A percentile compares a stretch with the other conserved stretches of the same genome.
These are phyloP conservation scores for Podila horticola DNA, from an alignment of 192 early-diverging fungal species.

Conservation along the genomic window DNA sequence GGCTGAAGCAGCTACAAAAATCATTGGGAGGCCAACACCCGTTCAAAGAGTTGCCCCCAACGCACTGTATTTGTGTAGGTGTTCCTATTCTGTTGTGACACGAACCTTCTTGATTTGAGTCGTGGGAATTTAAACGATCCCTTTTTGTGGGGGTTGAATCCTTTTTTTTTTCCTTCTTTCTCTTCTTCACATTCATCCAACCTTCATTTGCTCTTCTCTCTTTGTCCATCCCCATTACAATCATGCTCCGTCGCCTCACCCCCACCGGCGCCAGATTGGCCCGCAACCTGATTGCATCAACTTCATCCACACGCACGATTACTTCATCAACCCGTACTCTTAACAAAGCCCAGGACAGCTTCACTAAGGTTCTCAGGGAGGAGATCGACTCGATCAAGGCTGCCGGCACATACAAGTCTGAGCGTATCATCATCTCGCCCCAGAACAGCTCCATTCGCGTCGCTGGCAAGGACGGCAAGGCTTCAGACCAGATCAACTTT, in stretches of 20 bases:
- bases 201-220: neutral
- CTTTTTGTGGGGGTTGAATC: neutral
- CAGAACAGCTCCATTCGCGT: slow-evolving; percentile 66
- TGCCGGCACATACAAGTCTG: slow-evolving; percentile 74
- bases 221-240: neutral
- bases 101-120: no score
- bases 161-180: neutral
- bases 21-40: no score
- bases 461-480: slow-evolving; percentile 36
- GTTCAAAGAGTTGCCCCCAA: no score
- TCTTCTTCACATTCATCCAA: neutral
- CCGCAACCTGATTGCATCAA: neutral
- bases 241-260: slow-evolving; percentile 1
- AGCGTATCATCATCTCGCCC: slow-evolving; percentile 69
- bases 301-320: neutral
- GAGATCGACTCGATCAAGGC: slow-evolving; percentile 65
- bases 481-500: slow-evolving; percentile 64
- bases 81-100: no score
- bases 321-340: neutral
- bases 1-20: no score
- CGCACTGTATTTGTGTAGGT: no score
- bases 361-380: slow-evolving; percentile 37
- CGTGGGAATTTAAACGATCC: no score
- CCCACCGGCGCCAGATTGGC: neutral
- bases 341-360: slow-evolving; percentile 39